Base-by-base conservation (phyloP, 1,139 yeast species). In the Magnusiomyces fungicola region DNA sequence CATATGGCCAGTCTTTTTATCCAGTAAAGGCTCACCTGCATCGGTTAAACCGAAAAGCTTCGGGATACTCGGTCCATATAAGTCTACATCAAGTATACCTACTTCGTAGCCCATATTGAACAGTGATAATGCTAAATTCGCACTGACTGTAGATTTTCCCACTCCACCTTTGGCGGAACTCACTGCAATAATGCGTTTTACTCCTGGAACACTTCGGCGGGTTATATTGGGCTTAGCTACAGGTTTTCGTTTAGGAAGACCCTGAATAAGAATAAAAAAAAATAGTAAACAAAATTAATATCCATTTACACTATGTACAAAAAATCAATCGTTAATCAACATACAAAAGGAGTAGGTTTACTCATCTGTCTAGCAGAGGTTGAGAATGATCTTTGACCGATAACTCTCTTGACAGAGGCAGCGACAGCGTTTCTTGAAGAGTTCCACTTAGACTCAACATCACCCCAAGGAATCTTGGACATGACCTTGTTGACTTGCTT, bases 101-200 rank as follows among this genome's bases (percentile, higher is more conserved):
- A 80, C 82, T 32, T 72, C 73, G 42, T 76, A 69, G 0, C 88
- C 87, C 32, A 69, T 62, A 27, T 69, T 62, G 34, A 76, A 76
- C 48, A 87, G 63, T 0, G 87, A 77, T 47, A 83, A 61, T 0
- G 95, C 94, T 14, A 83, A 59, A 57, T 87, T 88, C 3, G 81
- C 82, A 1, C 67, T 58, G 3, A 75, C 73, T 0, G 79, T 75
- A 2, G 78, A 74, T 67, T 74, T 79, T 46, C 79, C 89, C 43
- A 83, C 92, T 0, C 92, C 92, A 0, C 92, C 92, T 61, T 83
- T 83, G 0, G 86, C 92, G 0, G 95, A 84, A 0, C 94, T 77
- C 0, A 87, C 92, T 0, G 86, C 70, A 0, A 87, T 57, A 2
- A 86, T 75, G 47, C 75, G 79, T 12, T 72, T 67, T 1, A 85